Percentiles rank a stretch among this genome's conserved stretches.
phyloP scores from a whole-genome alignment of 768 basidiomycete genomes.

The Pulveroboletus sp. region DNA sequence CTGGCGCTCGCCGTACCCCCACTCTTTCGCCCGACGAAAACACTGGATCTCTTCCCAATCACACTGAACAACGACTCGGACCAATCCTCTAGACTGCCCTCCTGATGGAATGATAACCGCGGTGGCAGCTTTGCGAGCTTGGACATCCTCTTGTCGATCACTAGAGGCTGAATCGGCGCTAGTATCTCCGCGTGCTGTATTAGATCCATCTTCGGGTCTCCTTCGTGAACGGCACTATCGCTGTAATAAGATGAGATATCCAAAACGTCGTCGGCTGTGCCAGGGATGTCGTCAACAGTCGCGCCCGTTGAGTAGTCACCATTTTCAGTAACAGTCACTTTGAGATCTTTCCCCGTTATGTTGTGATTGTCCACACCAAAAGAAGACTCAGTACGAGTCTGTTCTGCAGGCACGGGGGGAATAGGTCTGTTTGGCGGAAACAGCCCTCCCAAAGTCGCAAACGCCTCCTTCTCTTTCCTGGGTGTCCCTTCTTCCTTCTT shows the following conservation, averaged over 20 bases:
- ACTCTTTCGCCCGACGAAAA: background rate
- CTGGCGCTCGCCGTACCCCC: conserved; percentile 3
- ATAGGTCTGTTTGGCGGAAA: conserved; percentile 17
- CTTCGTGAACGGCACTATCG: conserved; percentile 5
- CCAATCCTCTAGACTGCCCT: conserved; percentile 51
- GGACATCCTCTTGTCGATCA: conserved; percentile 25
- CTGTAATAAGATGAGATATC: conserved; percentile 27
- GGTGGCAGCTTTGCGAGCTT: conserved; percentile 39
- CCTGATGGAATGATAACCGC: conserved; percentile 53
- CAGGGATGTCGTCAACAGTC: conserved; percentile 14
- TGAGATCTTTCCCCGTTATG: background rate
- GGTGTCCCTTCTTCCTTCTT: conserved; percentile 1
- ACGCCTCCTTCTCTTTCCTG: conserved; percentile 20
- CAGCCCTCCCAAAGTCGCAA: background rate
- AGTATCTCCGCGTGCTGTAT: conserved; percentile 5
- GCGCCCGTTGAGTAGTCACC: background rate
- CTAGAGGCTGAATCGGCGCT: conserved; percentile 30
- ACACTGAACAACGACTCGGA: conserved; percentile 53
- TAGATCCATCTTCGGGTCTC: conserved; percentile 5
- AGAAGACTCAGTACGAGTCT: conserved; percentile 7
- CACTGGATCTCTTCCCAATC: conserved; percentile 32
- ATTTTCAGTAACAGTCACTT: background rate
- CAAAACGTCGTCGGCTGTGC: conserved; percentile 25
- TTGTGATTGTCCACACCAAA: conserved; percentile 3
- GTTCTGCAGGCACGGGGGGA: conserved; percentile 13